Evolutionary conservation across 345 rosid genomes (phyloP).

Genomic region (Mangifera indica): DNA sequence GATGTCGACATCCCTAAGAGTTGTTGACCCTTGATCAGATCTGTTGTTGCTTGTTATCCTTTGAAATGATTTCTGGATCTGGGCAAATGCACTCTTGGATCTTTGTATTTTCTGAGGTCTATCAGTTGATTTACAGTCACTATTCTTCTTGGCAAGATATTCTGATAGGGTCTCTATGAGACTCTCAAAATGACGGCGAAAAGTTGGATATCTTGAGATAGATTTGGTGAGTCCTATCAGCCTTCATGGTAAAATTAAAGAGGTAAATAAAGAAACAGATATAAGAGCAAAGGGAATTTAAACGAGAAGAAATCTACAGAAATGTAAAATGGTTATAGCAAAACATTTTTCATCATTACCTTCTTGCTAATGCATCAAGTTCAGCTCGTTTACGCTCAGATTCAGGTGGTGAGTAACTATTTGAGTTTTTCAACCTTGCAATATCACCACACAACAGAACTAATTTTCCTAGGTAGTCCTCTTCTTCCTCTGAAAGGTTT

Average conservation of each 20-base stretch:
- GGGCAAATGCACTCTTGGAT: slow-evolving; percentile 53
- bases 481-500: slow-evolving; percentile 65
- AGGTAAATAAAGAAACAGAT: neutral
- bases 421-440: slow-evolving; percentile 49
- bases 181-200: slow-evolving; percentile 53
- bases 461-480: slow-evolving; percentile 69
- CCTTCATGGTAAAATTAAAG: slow-evolving; percentile 30
- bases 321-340: neutral
- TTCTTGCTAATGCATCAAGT: slow-evolving; percentile 87
- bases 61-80: slow-evolving; percentile 60
- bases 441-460: slow-evolving; percentile 68
- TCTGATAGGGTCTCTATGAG: slow-evolving; percentile 56
- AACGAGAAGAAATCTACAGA: neutral
- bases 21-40: slow-evolving; percentile 52
- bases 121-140: slow-evolving; percentile 25
- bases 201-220: slow-evolving; percentile 82
- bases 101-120: slow-evolving; percentile 36
- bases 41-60: slow-evolving; percentile 46
- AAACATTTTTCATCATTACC: slow-evolving; percentile 42
- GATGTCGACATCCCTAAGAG: slow-evolving; percentile 38
- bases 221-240: slow-evolving; percentile 84
- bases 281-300: neutral
- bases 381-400: slow-evolving; percentile 80
- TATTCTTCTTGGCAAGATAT: slow-evolving; percentile 55
- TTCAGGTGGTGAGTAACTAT: slow-evolving; percentile 50